phyloP scores from a whole-genome alignment of 129 eudicot species.

The Mikania micrantha region DNA sequence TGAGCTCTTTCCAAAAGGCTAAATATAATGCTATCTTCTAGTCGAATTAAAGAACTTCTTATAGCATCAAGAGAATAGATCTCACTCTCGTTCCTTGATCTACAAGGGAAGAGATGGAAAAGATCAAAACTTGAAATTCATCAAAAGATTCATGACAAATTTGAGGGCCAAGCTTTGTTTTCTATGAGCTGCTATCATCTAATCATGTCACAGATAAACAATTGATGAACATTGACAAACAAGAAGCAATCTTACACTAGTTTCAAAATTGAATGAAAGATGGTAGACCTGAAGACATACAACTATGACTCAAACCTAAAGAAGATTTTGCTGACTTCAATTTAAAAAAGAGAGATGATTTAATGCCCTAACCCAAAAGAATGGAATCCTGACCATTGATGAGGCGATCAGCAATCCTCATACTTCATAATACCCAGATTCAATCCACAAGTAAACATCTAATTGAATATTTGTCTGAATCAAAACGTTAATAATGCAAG shows the following conservation, averaged over 20 bases:
- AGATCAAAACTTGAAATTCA: neutral
- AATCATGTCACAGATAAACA: neutral
- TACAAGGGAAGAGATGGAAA: slow-evolving; percentile 18
- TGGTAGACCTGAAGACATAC: no score
- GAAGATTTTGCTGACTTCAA: no score
- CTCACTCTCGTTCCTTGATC: slow-evolving; percentile 48
- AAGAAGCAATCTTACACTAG: no score
- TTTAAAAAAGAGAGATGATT: no score
- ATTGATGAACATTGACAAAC: no score
- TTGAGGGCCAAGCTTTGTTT: neutral
- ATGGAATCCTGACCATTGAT: no score
- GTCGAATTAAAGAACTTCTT: slow-evolving; percentile 66
- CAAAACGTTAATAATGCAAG: neutral
- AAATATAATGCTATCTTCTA: slow-evolving; percentile 90
- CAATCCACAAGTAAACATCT: neutral
- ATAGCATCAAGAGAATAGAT: slow-evolving; percentile 78
- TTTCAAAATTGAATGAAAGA: no score
- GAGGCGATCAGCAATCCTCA: no score
- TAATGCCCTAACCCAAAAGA: no score
- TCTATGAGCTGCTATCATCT: neutral
- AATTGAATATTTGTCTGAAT: no score
- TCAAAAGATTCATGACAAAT: neutral
- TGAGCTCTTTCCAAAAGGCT: slow-evolving; percentile 91
- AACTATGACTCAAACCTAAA: no score
- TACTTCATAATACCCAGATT: no score